Evolutionary conservation across 2,329 filamentous ascomycete genomes (phyloP).

Genomic region (Colletotrichum sp.): DNA sequence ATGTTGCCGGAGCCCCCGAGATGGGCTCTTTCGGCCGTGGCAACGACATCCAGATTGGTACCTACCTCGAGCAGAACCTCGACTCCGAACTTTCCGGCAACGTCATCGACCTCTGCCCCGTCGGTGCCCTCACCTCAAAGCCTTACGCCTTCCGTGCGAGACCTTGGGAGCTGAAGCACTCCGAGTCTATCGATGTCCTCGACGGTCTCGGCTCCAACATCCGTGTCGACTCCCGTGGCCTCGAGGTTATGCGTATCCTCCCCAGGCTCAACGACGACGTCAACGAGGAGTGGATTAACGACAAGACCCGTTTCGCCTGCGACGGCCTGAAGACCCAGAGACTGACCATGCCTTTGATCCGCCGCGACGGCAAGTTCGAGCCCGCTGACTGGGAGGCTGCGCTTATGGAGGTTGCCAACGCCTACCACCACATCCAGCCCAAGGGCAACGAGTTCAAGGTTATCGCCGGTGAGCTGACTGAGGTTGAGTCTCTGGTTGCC

Average conservation of each 20-base stretch:
- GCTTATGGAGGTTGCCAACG: slow-evolving; percentile 82
- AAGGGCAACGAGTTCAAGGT: slow-evolving; percentile 96
- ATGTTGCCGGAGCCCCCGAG: slow-evolving; percentile 94
- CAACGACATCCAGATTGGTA: slow-evolving; percentile 97
- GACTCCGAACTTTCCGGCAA: slow-evolving; percentile 96
- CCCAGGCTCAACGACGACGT: slow-evolving; percentile 96
- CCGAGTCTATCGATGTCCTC: slow-evolving; percentile 93
- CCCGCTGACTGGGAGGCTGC: slow-evolving; percentile 96
- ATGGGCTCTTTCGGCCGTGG: slow-evolving; percentile 93
- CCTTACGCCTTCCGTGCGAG: slow-evolving; percentile 96
- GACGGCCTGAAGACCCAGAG: slow-evolving; percentile 97
- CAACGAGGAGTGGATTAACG: slow-evolving; percentile 99
- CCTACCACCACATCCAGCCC: slow-evolving; percentile 79
- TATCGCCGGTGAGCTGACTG: slow-evolving; percentile 87
- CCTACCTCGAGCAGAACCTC: slow-evolving; percentile 92
- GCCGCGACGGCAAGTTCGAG: slow-evolving; percentile 88
- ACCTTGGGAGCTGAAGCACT: slow-evolving; percentile 96
- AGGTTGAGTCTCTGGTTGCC: slow-evolving; percentile 92
- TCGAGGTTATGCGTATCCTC: slow-evolving; percentile 94
- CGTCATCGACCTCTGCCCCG: slow-evolving; percentile 97
- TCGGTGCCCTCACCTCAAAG: slow-evolving; percentile 95
- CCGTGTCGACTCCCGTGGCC: slow-evolving; percentile 87
- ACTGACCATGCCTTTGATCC: slow-evolving; percentile 89
- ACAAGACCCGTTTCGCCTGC: slow-evolving; percentile 96
- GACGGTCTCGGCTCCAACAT: slow-evolving; percentile 95